phyloP scores from a whole-genome alignment of 331 rosid genomes.

The Quercus phellos region DNA sequence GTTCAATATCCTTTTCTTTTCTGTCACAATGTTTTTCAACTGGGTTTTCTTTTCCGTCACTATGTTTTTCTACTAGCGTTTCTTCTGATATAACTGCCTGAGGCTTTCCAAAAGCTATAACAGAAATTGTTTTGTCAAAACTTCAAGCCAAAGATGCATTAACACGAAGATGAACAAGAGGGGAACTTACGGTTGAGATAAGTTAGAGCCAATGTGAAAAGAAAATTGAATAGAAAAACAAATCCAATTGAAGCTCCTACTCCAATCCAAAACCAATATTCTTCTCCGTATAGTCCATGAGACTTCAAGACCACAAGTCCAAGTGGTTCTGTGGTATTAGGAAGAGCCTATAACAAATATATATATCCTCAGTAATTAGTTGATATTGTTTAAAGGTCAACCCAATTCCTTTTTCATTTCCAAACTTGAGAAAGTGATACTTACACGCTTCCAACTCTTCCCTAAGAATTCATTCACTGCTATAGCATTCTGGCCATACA shows the following conservation, averaged over 20 bases:
- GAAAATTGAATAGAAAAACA: slow-evolving; percentile 64
- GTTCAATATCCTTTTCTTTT: slow-evolving; percentile 22
- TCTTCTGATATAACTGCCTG: slow-evolving; percentile 69
- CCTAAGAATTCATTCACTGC: slow-evolving; percentile 86
- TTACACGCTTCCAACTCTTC: slow-evolving; percentile 73
- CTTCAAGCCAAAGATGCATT: slow-evolving; percentile 2
- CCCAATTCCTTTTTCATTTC: background rate
- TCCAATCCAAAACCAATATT: slow-evolving; percentile 86
- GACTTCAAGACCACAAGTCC: slow-evolving; percentile 64
- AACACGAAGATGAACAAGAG: background rate
- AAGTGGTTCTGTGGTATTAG: slow-evolving; percentile 52
- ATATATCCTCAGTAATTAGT: slow-evolving; percentile 5
- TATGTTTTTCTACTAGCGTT: slow-evolving; percentile 51
- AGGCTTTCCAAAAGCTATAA: slow-evolving; percentile 62
- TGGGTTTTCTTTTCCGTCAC: slow-evolving; percentile 12
- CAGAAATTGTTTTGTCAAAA: slow-evolving; percentile 9
- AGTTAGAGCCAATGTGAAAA: slow-evolving; percentile 56
- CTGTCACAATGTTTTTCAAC: background rate
- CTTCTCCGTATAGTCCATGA: slow-evolving; percentile 69
- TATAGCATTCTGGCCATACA: slow-evolving; percentile 80
- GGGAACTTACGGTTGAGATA: slow-evolving; percentile 61
- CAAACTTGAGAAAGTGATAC: slow-evolving; percentile 12
- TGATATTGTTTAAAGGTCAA: background rate
- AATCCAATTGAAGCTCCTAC: slow-evolving; percentile 75
- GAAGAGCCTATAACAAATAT: slow-evolving; percentile 37